Evolutionary conservation across 2,329 filamentous ascomycete genomes (phyloP).

Genomic region (Byssochlamys sp.): DNA sequence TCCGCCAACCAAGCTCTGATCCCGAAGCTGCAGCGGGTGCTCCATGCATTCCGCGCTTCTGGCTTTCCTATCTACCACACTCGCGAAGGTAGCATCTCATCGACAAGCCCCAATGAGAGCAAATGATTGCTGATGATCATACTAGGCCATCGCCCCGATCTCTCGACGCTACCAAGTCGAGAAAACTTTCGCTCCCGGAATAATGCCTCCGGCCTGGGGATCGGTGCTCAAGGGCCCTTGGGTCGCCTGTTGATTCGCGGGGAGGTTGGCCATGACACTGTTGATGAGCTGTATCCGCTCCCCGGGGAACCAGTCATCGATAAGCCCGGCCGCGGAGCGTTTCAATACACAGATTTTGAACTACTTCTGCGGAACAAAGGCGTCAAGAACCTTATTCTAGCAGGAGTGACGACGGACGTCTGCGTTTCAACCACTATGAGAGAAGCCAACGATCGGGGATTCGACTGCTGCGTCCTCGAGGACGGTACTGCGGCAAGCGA

Average conservation of each 20-base stretch:
- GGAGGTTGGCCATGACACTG: constrained; percentile 48
- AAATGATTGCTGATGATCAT: not conserved
- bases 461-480: constrained; percentile 44
- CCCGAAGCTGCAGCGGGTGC: constrained; percentile 30
- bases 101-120: not conserved
- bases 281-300: constrained; percentile 44
- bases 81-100: constrained; percentile 29
- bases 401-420: constrained; percentile 48
- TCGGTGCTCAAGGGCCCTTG: constrained; percentile 45
- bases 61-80: constrained; percentile 38
- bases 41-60: constrained; percentile 29
- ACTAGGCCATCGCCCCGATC: constrained; percentile 40
- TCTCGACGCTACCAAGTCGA: constrained; percentile 48
- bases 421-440: constrained; percentile 48
- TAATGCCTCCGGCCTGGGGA: constrained; percentile 42
- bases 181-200: constrained; percentile 46
- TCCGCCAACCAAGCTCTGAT: constrained; percentile 30
- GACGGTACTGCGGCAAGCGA: constrained; percentile 40
- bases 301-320: constrained; percentile 44
- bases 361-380: constrained; percentile 42
- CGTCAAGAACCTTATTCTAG: constrained; percentile 44
- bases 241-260: constrained; percentile 52
- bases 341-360: constrained; percentile 47
- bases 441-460: constrained; percentile 48
- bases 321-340: constrained; percentile 47